These are phyloP conservation scores for Endocladia muricata DNA, from an alignment of 31 red algal genomes.

Conservation along the genomic window DNA sequence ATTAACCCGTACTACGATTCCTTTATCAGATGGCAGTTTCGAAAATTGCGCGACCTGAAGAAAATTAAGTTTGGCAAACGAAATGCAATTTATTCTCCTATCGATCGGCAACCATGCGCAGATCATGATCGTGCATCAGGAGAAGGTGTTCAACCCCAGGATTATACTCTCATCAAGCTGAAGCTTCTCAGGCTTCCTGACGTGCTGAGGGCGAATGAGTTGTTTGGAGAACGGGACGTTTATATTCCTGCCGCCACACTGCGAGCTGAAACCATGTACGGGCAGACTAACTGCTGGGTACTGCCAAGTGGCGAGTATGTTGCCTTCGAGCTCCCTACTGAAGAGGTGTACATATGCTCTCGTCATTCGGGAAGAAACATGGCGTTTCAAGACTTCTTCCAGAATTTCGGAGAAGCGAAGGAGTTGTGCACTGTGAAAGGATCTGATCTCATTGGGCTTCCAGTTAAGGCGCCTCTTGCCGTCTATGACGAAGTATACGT, in stretches of 20 bases:
- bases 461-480: slow-evolving; percentile 76
- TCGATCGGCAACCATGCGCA: slow-evolving; percentile 94
- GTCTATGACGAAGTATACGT: slow-evolving; percentile 74
- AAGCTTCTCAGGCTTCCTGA: slow-evolving; percentile 61
- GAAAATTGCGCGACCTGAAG: slow-evolving; percentile 64
- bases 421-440: slow-evolving; percentile 59
- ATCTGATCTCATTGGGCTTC: slow-evolving; percentile 80
- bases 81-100: slow-evolving; percentile 84
- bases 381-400: slow-evolving; percentile 83
- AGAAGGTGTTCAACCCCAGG: slow-evolving; percentile 93
- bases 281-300: slow-evolving; percentile 98
- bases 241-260: slow-evolving; percentile 88
- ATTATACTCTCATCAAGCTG: slow-evolving; percentile 97
- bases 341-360: slow-evolving; percentile 77
- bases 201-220: slow-evolving; percentile 10
- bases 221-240: slow-evolving; percentile 46
- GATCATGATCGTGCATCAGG: slow-evolving; percentile 96
- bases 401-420: slow-evolving; percentile 61
- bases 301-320: slow-evolving; percentile 82
- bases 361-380: slow-evolving; percentile 82
- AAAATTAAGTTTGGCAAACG: slow-evolving; percentile 99
- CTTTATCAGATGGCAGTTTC: slow-evolving; percentile 99
- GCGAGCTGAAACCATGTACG: slow-evolving; percentile 98
- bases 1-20: slow-evolving; percentile 99
- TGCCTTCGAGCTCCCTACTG: slow-evolving; percentile 67